Base-by-base conservation (phyloP, 1,284 basidiomycete genomes). In the Ganoderma leucocontextum region DNA sequence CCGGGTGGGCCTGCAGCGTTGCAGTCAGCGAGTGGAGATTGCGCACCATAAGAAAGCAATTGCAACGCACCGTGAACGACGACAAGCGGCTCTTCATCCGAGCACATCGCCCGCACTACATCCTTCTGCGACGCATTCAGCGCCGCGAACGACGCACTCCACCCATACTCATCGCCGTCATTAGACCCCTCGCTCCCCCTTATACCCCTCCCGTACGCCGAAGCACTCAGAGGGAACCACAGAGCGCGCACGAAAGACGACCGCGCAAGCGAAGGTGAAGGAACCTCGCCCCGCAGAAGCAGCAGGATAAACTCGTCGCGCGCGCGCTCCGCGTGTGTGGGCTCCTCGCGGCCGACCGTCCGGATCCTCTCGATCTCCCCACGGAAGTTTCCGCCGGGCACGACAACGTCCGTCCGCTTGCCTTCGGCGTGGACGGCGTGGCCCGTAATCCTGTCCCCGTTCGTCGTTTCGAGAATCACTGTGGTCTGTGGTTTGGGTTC, bases 41-140 rank as follows among this genome's bases (percentile, higher is more conserved):
- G 10, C 47, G 4, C 22, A 47, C 9, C n/a, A 19, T 1, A 25
- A 19, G 0, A 36, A 17, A 22, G 4, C 10, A 17, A 25, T 29
- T 29, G 25, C 25, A 8, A 68, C 67, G 33, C 25, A 64, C 67
- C 67, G 7, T 68, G 67, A 15, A 55, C 67, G 22, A 64, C 41
- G 7, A 76, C 65, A 12, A 66, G 65, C 33, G 73, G 68, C 35
- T 64, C 38, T 0, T 44, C 53, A 4, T 57, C 33, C 2, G 44
- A 61, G 13, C 66, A 72, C 39, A 74, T 64, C 36, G 75, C 71
- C 9, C 49, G 52, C 1, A 66, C 52, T 0, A 76, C 75, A 17
- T 53, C 41, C 29, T 49, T 57, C 60, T 77, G 76, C 4, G 75
- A 71, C 4, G 39, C 33, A 39, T 77, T 77, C 33, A 77, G 52